Conservation (phyloP, 495 filamentous ascomycete genomes). For the Talaromyces proteolyticus region DNA sequence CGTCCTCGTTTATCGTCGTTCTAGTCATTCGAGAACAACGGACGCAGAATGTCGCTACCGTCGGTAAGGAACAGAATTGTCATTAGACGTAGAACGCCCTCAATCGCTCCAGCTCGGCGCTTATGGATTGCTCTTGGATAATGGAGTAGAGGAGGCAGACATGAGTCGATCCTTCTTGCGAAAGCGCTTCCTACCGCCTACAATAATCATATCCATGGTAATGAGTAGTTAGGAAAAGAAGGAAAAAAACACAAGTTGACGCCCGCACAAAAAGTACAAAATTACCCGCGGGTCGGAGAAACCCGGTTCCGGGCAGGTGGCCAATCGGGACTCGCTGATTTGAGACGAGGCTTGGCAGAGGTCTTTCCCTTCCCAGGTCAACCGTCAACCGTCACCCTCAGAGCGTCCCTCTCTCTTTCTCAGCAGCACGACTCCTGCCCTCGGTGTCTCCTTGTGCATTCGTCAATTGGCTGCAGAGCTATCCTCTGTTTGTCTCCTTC, state of each 20-base stretch:
- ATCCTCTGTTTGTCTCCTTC: constrained; percentile 28
- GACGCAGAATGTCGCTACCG: constrained; percentile 52
- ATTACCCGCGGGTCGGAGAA: constrained; percentile 16
- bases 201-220: constrained; percentile 75
- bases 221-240: constrained; percentile 47
- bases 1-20: no score
- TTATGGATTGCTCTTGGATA: constrained; percentile 48
- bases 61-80: constrained; percentile 58
- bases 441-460: no score
- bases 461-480: constrained; percentile 6
- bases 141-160: constrained; percentile 59
- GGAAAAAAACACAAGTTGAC: constrained; percentile 29
- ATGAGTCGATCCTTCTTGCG: constrained; percentile 16
- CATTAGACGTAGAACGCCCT: constrained; percentile 39
- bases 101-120: constrained; percentile 65
- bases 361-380: constrained; percentile 10
- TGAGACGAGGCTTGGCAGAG: constrained; percentile 8
- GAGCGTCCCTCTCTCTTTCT: not conserved
- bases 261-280: constrained; percentile 9
- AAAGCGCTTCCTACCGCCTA: constrained; percentile 55
- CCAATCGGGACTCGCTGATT: constrained; percentile 6
- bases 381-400: constrained; percentile 7
- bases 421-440: constrained; percentile 14
- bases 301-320: not conserved
- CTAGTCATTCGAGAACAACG: not conserved